These are phyloP conservation scores for Fomitiporia mediterranea DNA, from an alignment of 1,284 basidiomycete genomes.

Conservation along the genomic window DNA sequence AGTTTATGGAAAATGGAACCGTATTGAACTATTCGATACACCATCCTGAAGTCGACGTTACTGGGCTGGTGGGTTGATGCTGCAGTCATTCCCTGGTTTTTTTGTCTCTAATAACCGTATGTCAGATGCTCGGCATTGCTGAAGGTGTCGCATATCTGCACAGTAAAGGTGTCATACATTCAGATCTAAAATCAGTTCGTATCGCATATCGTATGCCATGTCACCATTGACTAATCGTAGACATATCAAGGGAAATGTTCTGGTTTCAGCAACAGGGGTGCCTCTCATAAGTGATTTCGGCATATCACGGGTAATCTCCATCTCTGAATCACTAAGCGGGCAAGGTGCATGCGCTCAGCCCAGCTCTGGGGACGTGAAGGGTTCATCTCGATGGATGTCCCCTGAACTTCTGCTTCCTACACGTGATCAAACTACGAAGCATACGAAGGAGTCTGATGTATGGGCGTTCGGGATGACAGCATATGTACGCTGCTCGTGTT, in stretches of 20 bases:
- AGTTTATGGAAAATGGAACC: slow-evolving; percentile 16
- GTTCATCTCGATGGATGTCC: slow-evolving; percentile 6
- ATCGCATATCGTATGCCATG: too few species aligned
- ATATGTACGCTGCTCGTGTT: background rate
- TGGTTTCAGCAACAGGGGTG: too few species aligned
- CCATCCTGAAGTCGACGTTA: background rate
- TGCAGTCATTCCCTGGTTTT: background rate
- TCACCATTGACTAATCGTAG: background rate
- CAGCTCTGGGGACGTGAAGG: background rate
- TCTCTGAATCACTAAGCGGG: background rate
- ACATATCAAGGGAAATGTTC: slow-evolving; percentile 3
- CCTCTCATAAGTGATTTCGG: slow-evolving; percentile 10
- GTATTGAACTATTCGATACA: background rate
- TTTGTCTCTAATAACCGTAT: background rate
- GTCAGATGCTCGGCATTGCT: background rate
- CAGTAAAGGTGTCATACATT: slow-evolving; percentile 9
- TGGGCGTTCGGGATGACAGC: slow-evolving; percentile 10
- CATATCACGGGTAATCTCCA: background rate
- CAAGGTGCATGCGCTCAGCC: background rate
- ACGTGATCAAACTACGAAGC: background rate
- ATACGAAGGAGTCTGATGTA: slow-evolving; percentile 3
- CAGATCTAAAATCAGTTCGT: slow-evolving; percentile 16
- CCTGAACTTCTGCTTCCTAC: background rate
- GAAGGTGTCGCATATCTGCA: background rate
- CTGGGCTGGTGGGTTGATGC: background rate